Conservation (phyloP, 805 yeast genomes). For the Saccharomycodes ludwigii region DNA sequence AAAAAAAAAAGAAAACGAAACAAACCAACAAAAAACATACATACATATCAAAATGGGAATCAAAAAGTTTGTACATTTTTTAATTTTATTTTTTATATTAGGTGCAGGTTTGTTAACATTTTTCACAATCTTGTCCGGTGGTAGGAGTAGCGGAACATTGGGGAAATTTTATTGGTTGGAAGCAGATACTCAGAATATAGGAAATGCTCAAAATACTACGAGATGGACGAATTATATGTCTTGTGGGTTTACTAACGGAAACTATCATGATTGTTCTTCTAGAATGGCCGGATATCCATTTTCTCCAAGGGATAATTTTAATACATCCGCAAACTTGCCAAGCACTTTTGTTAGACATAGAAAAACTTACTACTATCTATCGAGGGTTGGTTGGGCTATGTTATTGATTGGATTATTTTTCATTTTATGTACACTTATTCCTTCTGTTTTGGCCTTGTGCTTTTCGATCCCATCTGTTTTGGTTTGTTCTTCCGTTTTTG, state of each 20-base stretch:
- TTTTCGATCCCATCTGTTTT: constrained; percentile 12
- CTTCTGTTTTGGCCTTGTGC: constrained; percentile 14
- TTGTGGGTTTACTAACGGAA: constrained; percentile 31
- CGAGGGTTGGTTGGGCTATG: constrained; percentile 60
- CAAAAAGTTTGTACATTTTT: constrained; percentile 18
- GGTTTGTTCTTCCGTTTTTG: constrained; percentile 3
- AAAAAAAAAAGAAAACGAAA: neutral
- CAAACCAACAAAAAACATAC: neutral
- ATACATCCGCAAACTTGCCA: constrained; percentile 40
- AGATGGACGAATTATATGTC: constrained; percentile 81
- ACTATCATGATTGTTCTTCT: constrained; percentile 36
- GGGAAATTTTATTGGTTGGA: constrained; percentile 67
- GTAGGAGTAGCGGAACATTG: constrained; percentile 38
- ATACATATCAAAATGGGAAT: constrained; percentile 9
- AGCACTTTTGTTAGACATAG: constrained; percentile 33
- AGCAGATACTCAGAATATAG: constrained; percentile 53
- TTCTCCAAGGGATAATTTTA: constrained; percentile 67
- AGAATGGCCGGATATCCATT: constrained; percentile 71
- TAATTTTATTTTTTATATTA: constrained; percentile 25
- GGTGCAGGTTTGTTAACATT: constrained; percentile 44
- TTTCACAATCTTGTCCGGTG: constrained; percentile 58
- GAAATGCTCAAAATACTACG: constrained; percentile 29
- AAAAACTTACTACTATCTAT: constrained; percentile 47
- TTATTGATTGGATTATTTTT: constrained; percentile 45
- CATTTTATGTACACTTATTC: constrained; percentile 34